Conservation (phyloP, 192 early-diverging fungal genomes). For the Mortierella claussenii region DNA sequence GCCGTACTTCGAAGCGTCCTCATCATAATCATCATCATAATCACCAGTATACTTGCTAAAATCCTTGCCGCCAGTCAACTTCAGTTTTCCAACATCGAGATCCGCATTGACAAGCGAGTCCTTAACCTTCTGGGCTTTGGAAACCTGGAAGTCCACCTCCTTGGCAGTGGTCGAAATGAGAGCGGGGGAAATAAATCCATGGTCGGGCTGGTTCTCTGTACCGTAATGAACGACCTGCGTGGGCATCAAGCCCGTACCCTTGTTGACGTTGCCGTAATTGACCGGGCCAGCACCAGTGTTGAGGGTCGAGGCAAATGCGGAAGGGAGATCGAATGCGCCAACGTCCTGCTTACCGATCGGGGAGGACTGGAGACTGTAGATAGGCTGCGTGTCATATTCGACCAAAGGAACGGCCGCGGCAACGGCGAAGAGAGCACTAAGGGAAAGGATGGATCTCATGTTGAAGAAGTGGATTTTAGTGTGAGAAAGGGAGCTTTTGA, state of each 20-base stretch:
- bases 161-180: constrained; percentile 36
- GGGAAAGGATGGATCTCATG: constrained; percentile 25
- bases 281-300: constrained; percentile 31
- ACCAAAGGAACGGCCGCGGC: constrained; percentile 17
- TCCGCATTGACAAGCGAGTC: constrained; percentile 19
- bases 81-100: constrained; percentile 13
- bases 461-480: not conserved
- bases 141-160: constrained; percentile 20
- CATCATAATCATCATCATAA: constrained; percentile 5
- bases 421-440: constrained; percentile 20
- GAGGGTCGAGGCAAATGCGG: constrained; percentile 20
- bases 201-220: constrained; percentile 42
- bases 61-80: not conserved
- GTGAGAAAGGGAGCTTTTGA: not conserved
- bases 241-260: constrained; percentile 45
- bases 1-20: constrained; percentile 4
- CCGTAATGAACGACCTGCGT: constrained; percentile 42
- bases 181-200: constrained; percentile 24
- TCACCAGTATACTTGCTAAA: not conserved
- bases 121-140: constrained; percentile 45
- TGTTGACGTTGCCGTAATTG: constrained; percentile 49
- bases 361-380: not conserved
- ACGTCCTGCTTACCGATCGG: constrained; percentile 15
- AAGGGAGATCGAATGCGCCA: constrained; percentile 23
- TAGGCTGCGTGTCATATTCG: constrained; percentile 1